phyloP scores from a whole-genome alignment of 2,329 filamentous ascomycete species.

The Coniochaeta sp. region DNA sequence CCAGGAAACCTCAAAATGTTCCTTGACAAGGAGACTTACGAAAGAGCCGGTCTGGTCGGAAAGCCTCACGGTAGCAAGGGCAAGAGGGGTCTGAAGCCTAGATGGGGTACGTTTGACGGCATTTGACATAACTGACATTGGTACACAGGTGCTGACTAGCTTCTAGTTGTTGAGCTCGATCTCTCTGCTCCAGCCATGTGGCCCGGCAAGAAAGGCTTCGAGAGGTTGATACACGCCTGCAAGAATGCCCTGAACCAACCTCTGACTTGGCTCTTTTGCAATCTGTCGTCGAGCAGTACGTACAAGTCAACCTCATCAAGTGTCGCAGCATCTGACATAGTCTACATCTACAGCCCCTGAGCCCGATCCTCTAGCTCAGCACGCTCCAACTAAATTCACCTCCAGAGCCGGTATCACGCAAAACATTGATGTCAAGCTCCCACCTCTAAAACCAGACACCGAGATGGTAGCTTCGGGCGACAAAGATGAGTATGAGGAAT shows the following conservation, averaged over 20 bases:
- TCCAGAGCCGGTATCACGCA: conserved; percentile 23
- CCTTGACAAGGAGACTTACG: conserved; percentile 74
- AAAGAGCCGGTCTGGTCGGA: conserved; percentile 73
- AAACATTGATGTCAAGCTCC: conserved; percentile 19
- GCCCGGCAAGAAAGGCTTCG: conserved; percentile 76
- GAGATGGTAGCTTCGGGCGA: conserved; percentile 26
- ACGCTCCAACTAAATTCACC: conserved; percentile 35
- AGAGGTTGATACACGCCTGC: conserved; percentile 69
- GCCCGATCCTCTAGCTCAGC: conserved; percentile 40
- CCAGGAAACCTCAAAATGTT: conserved; percentile 63
- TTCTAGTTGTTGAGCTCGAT: conserved; percentile 66
- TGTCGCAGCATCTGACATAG: conserved; percentile 14
- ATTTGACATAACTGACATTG: not conserved
- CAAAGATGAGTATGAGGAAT: conserved; percentile 51
- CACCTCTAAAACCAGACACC: conserved; percentile 23
- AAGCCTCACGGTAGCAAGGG: conserved; percentile 55
- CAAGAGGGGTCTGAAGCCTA: conserved; percentile 51
- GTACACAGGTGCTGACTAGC: not conserved
- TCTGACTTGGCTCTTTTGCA: conserved; percentile 71
- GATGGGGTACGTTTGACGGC: conserved; percentile 56
- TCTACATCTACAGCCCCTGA: conserved; percentile 34
- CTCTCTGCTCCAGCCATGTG: conserved; percentile 69
- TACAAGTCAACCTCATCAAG: not conserved
- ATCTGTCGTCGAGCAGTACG: conserved; percentile 43
- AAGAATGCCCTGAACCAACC: conserved; percentile 65